phyloP scores from a whole-genome alignment of 495 filamentous ascomycete species.

The Lophiostoma macrostomum region DNA sequence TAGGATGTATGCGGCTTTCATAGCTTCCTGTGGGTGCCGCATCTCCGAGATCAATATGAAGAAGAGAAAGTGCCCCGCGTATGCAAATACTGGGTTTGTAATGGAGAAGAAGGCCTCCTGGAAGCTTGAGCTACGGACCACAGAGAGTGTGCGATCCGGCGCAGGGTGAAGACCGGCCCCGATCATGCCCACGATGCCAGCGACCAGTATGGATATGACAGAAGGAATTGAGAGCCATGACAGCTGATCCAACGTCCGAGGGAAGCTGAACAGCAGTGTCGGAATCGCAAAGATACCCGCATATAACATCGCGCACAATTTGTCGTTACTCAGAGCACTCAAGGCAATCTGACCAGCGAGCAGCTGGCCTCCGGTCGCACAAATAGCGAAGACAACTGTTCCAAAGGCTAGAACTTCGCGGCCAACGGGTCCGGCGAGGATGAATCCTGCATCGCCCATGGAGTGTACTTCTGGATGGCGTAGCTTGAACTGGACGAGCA shows the following conservation, averaged over 20 bases:
- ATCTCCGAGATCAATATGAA: conserved; percentile 59
- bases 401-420: conserved; percentile 38
- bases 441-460: conserved; percentile 40
- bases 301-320: conserved; percentile 46
- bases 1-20: conserved; percentile 51
- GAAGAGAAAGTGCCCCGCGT: conserved; percentile 49
- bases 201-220: conserved; percentile 41
- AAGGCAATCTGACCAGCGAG: conserved; percentile 46
- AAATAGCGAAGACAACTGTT: conserved; percentile 44
- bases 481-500: conserved; percentile 47
- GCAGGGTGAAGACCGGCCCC: conserved; percentile 42
- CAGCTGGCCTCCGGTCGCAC: conserved; percentile 45
- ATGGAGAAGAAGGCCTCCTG: conserved; percentile 42
- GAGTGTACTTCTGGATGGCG: conserved; percentile 45
- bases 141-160: conserved; percentile 24
- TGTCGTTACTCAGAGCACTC: conserved; percentile 38
- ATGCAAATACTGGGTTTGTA: conserved; percentile 47
- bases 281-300: conserved; percentile 46
- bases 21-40: conserved; percentile 55
- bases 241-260: conserved; percentile 35
- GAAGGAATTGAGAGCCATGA: conserved; percentile 34
- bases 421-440: conserved; percentile 38
- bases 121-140: conserved; percentile 35
- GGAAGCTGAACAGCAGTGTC: conserved; percentile 38
- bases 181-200: conserved; percentile 46